Evolutionary conservation across 2,329 filamentous ascomycete species (phyloP), one percentile per base, ranked within the genome.

Genomic region (Huntiella abstrusa): DNA sequence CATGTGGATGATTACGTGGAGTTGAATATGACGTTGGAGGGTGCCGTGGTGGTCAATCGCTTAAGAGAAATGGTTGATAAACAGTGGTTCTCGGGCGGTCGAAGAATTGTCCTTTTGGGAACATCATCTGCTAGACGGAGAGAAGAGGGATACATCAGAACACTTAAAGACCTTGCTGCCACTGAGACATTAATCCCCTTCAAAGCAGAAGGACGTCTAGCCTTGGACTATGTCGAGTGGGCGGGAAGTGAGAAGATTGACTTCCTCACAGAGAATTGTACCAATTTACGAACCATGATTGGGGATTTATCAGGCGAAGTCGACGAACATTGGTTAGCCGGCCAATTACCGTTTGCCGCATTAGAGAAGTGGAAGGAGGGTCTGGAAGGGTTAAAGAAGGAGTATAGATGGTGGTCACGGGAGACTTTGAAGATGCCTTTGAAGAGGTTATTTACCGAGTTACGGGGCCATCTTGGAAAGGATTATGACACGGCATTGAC

Each of bases 1-100:
- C 84, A 84, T 54, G 64, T 94, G 10, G 75, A 82, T 57, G 84
- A 96, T 58, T 82, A 85, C 55, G 76, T 82, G 45, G 83, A 92
- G 52, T 67, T 98, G 6, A 75, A 71, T 54, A 71, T 73, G 56
- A 78, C 81, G 1, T 59, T 71, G 4, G 76, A 84, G 49, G 84
- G 85, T 8, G 68, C 73, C 2, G 69, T 72, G 16, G 71, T 96
- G 32, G 63, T 95, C 5, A 64, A 68, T 36, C 75, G 79, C 49
- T 63, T 98, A 10, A 76, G 83, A 45, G 70, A 73, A 41, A 67
- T 81, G 5, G 74, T 93, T 19, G 79, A 87, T 54, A 71, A 73
- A 49, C 70, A 79, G 49, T 81, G 87, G 67, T 69, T 71, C 46
- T 28, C 22, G 10, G 69, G 74, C 35, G 86, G 86, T 4, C 71